Base-by-base conservation (phyloP, 768 basidiomycete species). In the Collybia sp. region DNA sequence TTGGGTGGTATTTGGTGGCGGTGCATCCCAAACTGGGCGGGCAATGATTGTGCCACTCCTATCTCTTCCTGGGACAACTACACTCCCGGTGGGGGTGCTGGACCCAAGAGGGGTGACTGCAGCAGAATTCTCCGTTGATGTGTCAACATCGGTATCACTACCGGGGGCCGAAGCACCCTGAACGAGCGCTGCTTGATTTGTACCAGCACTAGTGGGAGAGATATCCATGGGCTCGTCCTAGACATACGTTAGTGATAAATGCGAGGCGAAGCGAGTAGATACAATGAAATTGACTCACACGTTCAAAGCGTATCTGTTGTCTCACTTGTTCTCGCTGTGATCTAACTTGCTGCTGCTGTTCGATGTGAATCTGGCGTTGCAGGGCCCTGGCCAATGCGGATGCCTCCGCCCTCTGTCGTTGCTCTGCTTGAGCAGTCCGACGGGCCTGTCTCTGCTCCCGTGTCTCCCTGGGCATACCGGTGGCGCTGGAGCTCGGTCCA, bases 1-100 rank as follows among this genome's bases (percentile, higher is more conserved):
- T 55, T 47, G 37, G 46, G 45, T 30, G 41, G 42, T 53, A 49
- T 45, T 46, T 39, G 53, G 38, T 36, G 57, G 53, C 18, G 51
- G 54, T 17, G 63, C 68, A 53, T 84, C 82, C 82, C 83, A 85
- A 18, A 73, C 58, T 0, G 80, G 73, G 12, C 83, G 78, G 12
- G 76, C 85, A 46, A 88, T 78, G 50, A 89, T 73, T 1, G 87
- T 90, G 9, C 85, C 86, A 50, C 85, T 85, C 38, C 87, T 78
- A 52, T 88, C 85, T 19, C 88, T 71, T 36, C 66, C 69, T 5
- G 76, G 72, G 18, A 82, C 70, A n/a, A 82, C 61, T 35, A 82
- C 80, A n/a, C 76, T 64, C 0, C 77, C 75, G 0, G 79, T 82
- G 10, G 83, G 82, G 0, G 83, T 83, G 35, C 74, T 74, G 1